These are phyloP conservation scores for Melampsora americana DNA, from an alignment of 1,284 basidiomycete species.

Conservation along the genomic window DNA sequence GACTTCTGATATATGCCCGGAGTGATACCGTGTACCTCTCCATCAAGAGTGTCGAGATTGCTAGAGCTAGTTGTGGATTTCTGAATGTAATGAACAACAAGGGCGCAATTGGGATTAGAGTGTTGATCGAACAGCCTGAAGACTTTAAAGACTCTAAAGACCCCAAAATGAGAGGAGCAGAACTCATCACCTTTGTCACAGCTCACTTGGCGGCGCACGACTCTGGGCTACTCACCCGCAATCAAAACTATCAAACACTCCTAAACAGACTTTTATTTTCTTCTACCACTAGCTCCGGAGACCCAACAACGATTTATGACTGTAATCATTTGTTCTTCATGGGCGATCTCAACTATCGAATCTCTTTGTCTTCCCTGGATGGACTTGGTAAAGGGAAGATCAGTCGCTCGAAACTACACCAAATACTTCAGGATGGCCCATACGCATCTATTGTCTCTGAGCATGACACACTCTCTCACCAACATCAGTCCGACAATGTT, in stretches of 20 bases:
- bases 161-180: slow-evolving; percentile 32
- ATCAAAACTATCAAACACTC: slow-evolving; percentile 74
- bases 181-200: slow-evolving; percentile 72
- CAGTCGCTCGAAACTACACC: slow-evolving; percentile 44
- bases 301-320: slow-evolving; percentile 50
- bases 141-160: slow-evolving; percentile 4
- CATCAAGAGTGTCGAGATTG: slow-evolving; percentile 17
- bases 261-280: slow-evolving; percentile 74
- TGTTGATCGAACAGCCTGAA: slow-evolving; percentile 54
- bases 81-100: slow-evolving; percentile 78
- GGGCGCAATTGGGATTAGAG: slow-evolving; percentile 82
- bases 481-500: slow-evolving; percentile 64
- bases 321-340: slow-evolving; percentile 53
- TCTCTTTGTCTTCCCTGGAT: slow-evolving; percentile 48
- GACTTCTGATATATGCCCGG: slow-evolving; percentile 29
- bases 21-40: slow-evolving; percentile 25
- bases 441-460: slow-evolving; percentile 61
- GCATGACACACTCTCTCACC: slow-evolving; percentile 70
- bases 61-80: slow-evolving; percentile 47
- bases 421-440: slow-evolving; percentile 31
- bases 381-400: slow-evolving; percentile 47
- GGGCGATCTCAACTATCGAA: slow-evolving; percentile 54
- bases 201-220: slow-evolving; percentile 85
- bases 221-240: slow-evolving; percentile 66
- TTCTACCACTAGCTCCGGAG: slow-evolving; percentile 43